Conservation (phyloP, 257 asterid species). For the Nicotiana tomentosiformis region DNA sequence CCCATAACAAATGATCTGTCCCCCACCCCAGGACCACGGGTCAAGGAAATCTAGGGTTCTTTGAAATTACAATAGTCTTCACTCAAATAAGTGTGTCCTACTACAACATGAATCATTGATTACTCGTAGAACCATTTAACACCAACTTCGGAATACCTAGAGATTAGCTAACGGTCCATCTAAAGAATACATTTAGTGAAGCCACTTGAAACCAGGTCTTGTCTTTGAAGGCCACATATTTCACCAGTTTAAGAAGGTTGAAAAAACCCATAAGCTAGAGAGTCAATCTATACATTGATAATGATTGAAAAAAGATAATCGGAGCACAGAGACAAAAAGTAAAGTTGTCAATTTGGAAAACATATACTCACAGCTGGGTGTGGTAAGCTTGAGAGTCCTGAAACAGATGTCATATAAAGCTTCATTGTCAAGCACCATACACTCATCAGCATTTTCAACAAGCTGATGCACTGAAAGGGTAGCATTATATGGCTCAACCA, state of each 20-base stretch:
- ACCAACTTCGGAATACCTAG: background rate
- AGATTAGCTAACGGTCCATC: background rate
- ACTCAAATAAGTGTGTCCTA: background rate
- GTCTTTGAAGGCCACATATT: background rate
- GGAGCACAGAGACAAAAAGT: background rate
- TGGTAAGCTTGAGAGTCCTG: slow-evolving; percentile 75
- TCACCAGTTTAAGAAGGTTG: background rate
- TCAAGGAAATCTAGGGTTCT: background rate
- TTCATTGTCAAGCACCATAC: slow-evolving; percentile 86
- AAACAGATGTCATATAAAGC: slow-evolving; percentile 77
- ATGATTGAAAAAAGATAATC: background rate
- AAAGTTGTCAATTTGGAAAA: background rate
- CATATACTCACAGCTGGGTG: slow-evolving; percentile 77
- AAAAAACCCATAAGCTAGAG: background rate
- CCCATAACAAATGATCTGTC: background rate
- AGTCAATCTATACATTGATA: background rate
- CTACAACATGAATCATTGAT: background rate
- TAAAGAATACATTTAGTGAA: background rate
- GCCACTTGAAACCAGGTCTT: background rate
- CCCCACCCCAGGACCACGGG: background rate
- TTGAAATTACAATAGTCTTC: background rate
- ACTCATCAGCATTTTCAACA: slow-evolving; percentile 83
- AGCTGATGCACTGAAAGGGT: slow-evolving; percentile 88
- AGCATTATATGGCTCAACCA: slow-evolving; percentile 82
- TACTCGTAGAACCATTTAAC: background rate